Percentiles rank a stretch among this genome's conserved stretches.
Evolutionary conservation across 257 asterid species (phyloP).

Genomic region (Solanum clarkiae): DNA sequence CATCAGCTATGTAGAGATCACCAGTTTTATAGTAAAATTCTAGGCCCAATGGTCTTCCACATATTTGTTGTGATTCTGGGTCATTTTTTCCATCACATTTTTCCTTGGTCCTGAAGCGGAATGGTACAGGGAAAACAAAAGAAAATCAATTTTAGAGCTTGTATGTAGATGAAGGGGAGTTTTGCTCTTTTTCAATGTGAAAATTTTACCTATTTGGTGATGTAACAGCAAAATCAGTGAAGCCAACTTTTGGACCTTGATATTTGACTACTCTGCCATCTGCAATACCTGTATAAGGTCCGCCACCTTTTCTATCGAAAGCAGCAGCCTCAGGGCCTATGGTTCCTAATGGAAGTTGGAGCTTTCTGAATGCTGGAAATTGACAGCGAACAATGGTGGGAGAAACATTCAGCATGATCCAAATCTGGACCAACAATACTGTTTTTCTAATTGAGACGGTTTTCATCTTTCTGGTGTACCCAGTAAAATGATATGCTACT

Average conservation of each 20-base stretch:
- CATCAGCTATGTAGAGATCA: conserved; percentile 34
- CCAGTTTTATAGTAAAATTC: conserved; percentile 22
- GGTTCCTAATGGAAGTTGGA: not conserved
- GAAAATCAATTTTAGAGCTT: not conserved
- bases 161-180: not conserved
- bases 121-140: not conserved
- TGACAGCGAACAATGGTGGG: not conserved
- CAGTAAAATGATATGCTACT: not conserved
- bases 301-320: conserved; percentile 11
- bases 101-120: conserved; percentile 19
- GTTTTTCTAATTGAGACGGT: not conserved
- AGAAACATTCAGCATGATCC: not conserved
- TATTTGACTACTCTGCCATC: conserved; percentile 43
- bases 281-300: conserved; percentile 34
- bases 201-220: conserved; percentile 25
- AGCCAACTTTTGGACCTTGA: conserved; percentile 6
- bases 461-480: not conserved
- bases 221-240: conserved; percentile 33
- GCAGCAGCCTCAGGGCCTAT: conserved; percentile 26
- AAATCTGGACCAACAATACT: not conserved
- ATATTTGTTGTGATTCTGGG: conserved; percentile 1
- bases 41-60: conserved; percentile 38
- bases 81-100: conserved; percentile 24
- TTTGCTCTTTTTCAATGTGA: not conserved
- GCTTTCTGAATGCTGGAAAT: not conserved